phyloP scores from a whole-genome alignment of 2,329 filamentous ascomycete genomes.

The Thielaviopsis punctulata region DNA sequence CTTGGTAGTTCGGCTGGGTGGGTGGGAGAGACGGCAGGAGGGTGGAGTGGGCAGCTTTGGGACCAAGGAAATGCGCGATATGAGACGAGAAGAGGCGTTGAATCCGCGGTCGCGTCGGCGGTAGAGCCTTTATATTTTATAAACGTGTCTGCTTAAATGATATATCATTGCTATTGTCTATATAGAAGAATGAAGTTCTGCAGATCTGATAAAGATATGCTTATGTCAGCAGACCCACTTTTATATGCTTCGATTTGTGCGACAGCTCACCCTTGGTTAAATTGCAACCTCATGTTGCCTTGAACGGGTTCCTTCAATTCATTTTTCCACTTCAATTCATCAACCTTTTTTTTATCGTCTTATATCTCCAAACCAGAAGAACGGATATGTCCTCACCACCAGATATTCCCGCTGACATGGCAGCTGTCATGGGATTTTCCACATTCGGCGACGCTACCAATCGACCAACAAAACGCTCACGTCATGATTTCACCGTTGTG shows the following conservation, averaged over 20 bases:
- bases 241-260: background rate
- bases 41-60: constrained; percentile 78
- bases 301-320: too few species aligned
- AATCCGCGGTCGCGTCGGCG: constrained; percentile 58
- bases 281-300: background rate
- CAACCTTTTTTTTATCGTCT: background rate
- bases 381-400: background rate
- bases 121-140: constrained; percentile 15
- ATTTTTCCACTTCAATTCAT: background rate
- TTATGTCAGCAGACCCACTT: constrained; percentile 10
- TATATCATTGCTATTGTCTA: background rate
- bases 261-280: background rate
- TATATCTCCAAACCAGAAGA: background rate
- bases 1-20: constrained; percentile 47
- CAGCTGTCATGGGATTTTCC: constrained; percentile 55
- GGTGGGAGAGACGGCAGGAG: constrained; percentile 58
- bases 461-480: constrained; percentile 46
- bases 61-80: constrained; percentile 82
- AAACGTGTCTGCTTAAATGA: constrained; percentile 2
- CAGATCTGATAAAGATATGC: background rate
- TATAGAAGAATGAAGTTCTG: background rate
- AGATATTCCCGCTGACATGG: constrained; percentile 35
- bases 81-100: constrained; percentile 59
- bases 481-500: constrained; percentile 7
- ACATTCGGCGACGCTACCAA: constrained; percentile 41